Evolutionary conservation across 129 eudicot genomes (phyloP).

Genomic region (Heracleum sosnowskyi): DNA sequence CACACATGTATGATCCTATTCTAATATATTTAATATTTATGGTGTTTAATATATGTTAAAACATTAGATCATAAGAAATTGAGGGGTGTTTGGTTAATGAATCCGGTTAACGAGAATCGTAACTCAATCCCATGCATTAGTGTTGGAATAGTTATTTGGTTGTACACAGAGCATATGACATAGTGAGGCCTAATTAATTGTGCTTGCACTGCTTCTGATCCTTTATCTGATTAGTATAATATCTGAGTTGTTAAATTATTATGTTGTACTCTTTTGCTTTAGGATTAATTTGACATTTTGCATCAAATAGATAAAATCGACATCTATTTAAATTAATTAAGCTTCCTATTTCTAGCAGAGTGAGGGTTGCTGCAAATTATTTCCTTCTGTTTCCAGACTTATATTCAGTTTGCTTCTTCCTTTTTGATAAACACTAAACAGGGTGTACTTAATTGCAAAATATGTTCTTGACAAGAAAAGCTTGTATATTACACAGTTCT

Average conservation of each 20-base stretch:
- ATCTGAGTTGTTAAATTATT: background rate
- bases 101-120: too few species aligned
- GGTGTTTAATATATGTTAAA: too few species aligned
- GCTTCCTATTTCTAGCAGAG: background rate
- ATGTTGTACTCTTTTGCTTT: too few species aligned
- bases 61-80: too few species aligned
- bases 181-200: background rate
- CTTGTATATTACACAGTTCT: background rate
- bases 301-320: too few species aligned
- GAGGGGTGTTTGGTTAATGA: too few species aligned
- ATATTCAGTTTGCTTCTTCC: background rate
- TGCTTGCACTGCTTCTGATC: background rate
- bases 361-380: background rate
- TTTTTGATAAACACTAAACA: background rate
- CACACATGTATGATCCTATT: slow-evolving; percentile 2
- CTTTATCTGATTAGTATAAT: background rate
- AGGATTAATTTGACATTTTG: too few species aligned
- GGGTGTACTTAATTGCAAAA: background rate
- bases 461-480: background rate
- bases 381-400: background rate
- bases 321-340: too few species aligned
- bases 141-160: too few species aligned
- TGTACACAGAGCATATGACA: background rate
- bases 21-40: background rate
- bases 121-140: too few species aligned